These are phyloP conservation scores for Agrocybe pediades DNA, from an alignment of 768 basidiomycete species.

Conservation along the genomic window DNA sequence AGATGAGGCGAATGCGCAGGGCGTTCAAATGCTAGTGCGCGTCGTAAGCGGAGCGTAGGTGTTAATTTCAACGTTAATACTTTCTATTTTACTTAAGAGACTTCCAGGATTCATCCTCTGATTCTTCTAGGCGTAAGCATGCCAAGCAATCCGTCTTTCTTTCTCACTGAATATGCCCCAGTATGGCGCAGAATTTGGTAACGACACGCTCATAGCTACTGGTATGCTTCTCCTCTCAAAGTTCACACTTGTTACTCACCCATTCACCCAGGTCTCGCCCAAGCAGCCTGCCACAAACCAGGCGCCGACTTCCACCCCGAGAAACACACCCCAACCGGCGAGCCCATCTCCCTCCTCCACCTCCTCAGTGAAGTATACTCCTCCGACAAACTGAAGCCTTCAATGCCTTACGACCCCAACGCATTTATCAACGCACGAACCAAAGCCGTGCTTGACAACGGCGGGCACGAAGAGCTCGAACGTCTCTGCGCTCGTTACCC, in stretches of 20 bases:
- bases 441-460: slow-evolving; percentile 33
- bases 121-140: slow-evolving; percentile 58
- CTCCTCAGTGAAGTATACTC: slow-evolving; percentile 54
- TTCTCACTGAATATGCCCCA: slow-evolving; percentile 15
- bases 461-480: slow-evolving; percentile 45
- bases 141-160: neutral
- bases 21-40: slow-evolving; percentile 35
- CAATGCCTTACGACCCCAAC: slow-evolving; percentile 53
- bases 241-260: neutral
- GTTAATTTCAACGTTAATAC: neutral
- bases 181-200: slow-evolving; percentile 57
- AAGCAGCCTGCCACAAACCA: slow-evolving; percentile 43
- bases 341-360: slow-evolving; percentile 45
- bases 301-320: slow-evolving; percentile 35
- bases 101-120: slow-evolving; percentile 50
- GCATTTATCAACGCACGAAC: slow-evolving; percentile 38
- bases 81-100: neutral
- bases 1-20: slow-evolving; percentile 32
- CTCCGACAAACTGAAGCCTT: slow-evolving; percentile 47
- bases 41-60: slow-evolving; percentile 38
- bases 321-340: slow-evolving; percentile 11
- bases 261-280: slow-evolving; percentile 45
- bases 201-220: slow-evolving; percentile 49
- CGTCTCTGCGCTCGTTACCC: slow-evolving; percentile 43
- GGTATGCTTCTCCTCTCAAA: slow-evolving; percentile 28